These are phyloP conservation scores for Gaeumannomyces tritici DNA, from an alignment of 2,329 filamentous ascomycete species.

Conservation along the genomic window DNA sequence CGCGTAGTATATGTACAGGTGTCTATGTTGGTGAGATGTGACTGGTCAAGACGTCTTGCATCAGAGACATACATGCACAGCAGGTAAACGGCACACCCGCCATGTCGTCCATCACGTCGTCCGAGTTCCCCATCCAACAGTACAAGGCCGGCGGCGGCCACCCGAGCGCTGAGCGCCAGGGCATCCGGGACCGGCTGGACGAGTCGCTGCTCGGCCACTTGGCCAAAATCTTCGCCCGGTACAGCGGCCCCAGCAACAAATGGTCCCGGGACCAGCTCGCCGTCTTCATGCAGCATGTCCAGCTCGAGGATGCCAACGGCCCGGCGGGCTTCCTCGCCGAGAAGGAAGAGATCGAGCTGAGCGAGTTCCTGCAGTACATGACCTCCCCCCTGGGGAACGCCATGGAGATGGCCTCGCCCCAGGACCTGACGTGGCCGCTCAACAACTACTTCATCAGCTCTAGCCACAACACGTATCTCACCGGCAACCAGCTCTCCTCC, in stretches of 20 bases:
- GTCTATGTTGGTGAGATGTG: no score
- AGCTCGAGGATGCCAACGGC: conserved; percentile 31
- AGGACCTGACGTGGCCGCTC: conserved; percentile 63
- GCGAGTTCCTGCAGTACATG: conserved; percentile 45
- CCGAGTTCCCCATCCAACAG: not conserved
- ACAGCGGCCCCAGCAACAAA: conserved; percentile 15
- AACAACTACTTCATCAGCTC: conserved; percentile 91
- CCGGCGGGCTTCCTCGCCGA: conserved; percentile 13
- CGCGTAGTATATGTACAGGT: no score
- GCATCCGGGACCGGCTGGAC: not conserved
- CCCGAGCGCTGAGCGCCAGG: not conserved
- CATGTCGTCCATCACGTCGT: not conserved
- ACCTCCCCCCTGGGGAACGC: conserved; percentile 35
- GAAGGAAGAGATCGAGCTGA: conserved; percentile 31
- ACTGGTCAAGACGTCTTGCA: no score
- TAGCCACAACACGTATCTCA: conserved; percentile 90
- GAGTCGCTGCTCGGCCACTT: not conserved
- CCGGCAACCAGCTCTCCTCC: conserved; percentile 80
- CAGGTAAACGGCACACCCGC: no score
- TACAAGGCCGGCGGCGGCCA: not conserved
- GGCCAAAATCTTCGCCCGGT: not conserved
- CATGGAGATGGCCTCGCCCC: conserved; percentile 27
- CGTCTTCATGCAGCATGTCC: conserved; percentile 35
- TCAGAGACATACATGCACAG: no score
- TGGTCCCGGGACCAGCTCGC: conserved; percentile 36